Evolutionary conservation across 177 flowering plant genomes (phyloP).

Genomic region (Vitis hybrid): DNA sequence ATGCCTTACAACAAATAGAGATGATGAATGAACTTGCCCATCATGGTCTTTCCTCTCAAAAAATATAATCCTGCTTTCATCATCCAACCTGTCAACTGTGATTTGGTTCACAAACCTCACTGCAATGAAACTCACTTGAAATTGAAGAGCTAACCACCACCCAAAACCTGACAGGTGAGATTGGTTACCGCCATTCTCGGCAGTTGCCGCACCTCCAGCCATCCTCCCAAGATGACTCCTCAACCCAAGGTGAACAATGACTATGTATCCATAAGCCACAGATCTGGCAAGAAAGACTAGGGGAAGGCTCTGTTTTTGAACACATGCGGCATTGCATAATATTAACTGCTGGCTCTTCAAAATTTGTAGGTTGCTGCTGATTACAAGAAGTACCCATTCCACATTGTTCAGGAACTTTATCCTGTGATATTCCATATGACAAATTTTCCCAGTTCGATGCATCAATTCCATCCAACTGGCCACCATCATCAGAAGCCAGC

Average conservation of each 20-base stretch:
- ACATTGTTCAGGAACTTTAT: slow-evolving; percentile 20
- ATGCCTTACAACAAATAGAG: too few relatives aligned
- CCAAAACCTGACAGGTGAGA: not conserved
- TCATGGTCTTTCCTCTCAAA: too few relatives aligned
- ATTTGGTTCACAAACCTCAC: too few relatives aligned
- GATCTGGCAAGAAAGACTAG: slow-evolving; percentile 59
- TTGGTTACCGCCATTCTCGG: slow-evolving; percentile 63
- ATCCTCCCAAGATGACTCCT: slow-evolving; percentile 22
- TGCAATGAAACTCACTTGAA: not conserved
- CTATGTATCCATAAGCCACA: slow-evolving; percentile 66
- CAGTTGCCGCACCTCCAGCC: slow-evolving; percentile 83
- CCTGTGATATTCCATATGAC: slow-evolving; percentile 9
- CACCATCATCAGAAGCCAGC: slow-evolving; percentile 61
- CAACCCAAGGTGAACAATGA: slow-evolving; percentile 77
- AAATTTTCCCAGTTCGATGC: slow-evolving; percentile 29
- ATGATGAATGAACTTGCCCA: too few relatives aligned
- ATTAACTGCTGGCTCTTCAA: slow-evolving; percentile 16
- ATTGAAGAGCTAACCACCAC: too few relatives aligned
- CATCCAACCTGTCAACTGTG: too few relatives aligned
- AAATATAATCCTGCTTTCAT: not conserved
- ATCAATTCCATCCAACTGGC: slow-evolving; percentile 30
- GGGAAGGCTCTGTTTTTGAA: slow-evolving; percentile 40
- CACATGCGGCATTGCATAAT: slow-evolving; percentile 48
- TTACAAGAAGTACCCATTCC: slow-evolving; percentile 12
- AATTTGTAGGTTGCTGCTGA: slow-evolving; percentile 17